These are phyloP conservation scores for Fusarium marasasianum DNA, from an alignment of 2,329 filamentous ascomycete genomes.

Conservation along the genomic window DNA sequence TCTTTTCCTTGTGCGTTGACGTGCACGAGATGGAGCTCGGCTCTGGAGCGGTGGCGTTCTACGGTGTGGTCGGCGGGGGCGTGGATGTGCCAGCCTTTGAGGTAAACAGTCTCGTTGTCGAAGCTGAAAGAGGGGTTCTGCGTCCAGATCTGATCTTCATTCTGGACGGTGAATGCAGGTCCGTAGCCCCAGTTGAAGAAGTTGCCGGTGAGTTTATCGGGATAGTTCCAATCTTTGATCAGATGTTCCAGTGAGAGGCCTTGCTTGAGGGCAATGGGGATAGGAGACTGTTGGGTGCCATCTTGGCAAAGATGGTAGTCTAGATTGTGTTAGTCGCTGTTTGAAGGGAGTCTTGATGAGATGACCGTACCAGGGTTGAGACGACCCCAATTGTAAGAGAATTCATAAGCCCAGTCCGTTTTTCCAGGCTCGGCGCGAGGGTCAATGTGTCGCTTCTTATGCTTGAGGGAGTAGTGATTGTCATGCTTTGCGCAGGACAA, in stretches of 20 bases:
- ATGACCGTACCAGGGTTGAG: constrained; percentile 9
- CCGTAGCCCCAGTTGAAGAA: constrained; percentile 37
- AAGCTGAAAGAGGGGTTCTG: constrained; percentile 27
- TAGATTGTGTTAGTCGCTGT: not conserved
- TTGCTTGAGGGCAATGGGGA: constrained; percentile 30
- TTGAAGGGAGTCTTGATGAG: fast-evolving
- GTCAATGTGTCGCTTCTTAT: constrained; percentile 21
- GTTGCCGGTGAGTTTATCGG: constrained; percentile 4
- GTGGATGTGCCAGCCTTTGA: constrained; percentile 36
- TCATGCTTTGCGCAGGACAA: constrained; percentile 20
- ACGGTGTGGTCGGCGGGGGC: constrained; percentile 33
- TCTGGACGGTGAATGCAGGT: constrained; percentile 23
- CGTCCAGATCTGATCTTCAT: constrained; percentile 17
- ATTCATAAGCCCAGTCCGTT: constrained; percentile 31
- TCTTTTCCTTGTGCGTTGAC: constrained; percentile 22
- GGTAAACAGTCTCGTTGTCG: constrained; percentile 33
- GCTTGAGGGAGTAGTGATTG: constrained; percentile 20
- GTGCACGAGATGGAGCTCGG: constrained; percentile 33
- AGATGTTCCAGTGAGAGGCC: constrained; percentile 25
- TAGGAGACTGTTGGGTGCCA: constrained; percentile 30
- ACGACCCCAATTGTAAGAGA: constrained; percentile 31
- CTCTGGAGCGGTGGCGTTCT: constrained; percentile 31
- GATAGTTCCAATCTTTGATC: constrained; percentile 14
- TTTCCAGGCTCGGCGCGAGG: constrained; percentile 3
- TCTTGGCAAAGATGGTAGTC: constrained; percentile 33